Conservation (phyloP, 129 eudicot species). For the Lactuca sativa region DNA sequence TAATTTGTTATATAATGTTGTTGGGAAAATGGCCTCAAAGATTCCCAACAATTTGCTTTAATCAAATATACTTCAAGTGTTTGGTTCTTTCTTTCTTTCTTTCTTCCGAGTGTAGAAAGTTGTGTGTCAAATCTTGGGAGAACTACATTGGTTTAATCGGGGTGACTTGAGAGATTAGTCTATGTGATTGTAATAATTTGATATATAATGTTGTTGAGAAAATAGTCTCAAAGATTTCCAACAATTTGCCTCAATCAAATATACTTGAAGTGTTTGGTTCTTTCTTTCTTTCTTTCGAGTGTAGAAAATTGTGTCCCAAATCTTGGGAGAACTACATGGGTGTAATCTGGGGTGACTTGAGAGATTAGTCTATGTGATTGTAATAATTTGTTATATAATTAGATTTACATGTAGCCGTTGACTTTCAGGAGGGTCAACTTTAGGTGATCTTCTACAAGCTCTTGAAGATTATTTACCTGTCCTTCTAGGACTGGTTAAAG, state of each 20-base stretch:
- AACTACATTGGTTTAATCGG: too few species aligned
- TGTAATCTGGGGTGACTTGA: not conserved
- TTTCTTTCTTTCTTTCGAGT: not conserved
- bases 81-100: not conserved
- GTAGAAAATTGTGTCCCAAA: not conserved
- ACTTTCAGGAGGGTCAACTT: slow-evolving; percentile 78
- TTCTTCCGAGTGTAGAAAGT: not conserved
- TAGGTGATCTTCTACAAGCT: slow-evolving; percentile 90
- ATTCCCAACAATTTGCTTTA: too few species aligned
- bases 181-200: too few species aligned
- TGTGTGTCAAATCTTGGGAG: too few species aligned
- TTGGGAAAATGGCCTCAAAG: too few species aligned
- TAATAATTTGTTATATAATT: slow-evolving; percentile 11
- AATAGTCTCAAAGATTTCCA: too few species aligned
- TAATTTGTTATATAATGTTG: too few species aligned
- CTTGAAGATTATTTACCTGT: slow-evolving; percentile 95
- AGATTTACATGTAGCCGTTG: slow-evolving; percentile 17
- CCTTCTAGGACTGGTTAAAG: slow-evolving; percentile 89
- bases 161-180: not conserved
- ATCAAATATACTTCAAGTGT: too few species aligned
- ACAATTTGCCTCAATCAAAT: too few species aligned
- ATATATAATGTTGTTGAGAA: not conserved
- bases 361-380: not conserved
- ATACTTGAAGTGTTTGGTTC: too few species aligned
- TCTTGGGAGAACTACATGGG: too few species aligned